Percentiles rank a stretch among this genome's conserved stretches.
phyloP scores from a whole-genome alignment of 768 basidiomycete genomes.

The Mycena metata region DNA sequence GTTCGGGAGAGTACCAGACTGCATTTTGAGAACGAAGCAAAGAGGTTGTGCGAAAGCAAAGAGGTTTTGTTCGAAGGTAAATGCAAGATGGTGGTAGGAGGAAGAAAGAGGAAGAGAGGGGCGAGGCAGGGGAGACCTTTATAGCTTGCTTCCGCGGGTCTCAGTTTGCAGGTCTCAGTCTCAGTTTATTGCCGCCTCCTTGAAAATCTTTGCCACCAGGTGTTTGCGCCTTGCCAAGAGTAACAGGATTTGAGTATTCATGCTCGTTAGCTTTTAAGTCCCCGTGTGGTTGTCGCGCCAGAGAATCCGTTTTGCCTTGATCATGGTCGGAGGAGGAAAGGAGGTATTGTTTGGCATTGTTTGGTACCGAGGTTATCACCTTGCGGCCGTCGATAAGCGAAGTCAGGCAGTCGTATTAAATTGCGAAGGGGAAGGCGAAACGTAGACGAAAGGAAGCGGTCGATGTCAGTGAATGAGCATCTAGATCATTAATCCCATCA shows the following conservation, averaged over 20 bases:
- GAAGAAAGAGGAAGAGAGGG: constrained; percentile 13
- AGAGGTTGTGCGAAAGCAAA: neutral
- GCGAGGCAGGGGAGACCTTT: neutral
- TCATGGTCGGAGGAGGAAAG: neutral
- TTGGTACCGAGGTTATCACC: neutral
- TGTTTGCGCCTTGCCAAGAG: too few species aligned
- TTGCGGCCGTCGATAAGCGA: too few species aligned
- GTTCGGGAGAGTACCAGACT: constrained; percentile 26
- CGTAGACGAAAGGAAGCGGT: too few species aligned
- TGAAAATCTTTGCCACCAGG: neutral
- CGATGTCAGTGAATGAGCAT: too few species aligned
- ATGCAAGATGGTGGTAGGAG: constrained; percentile 3
- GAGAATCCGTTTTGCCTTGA: neutral
- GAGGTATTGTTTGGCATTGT: neutral
- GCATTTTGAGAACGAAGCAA: constrained; percentile 1
- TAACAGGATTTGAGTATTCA: too few species aligned
- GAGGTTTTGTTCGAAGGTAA: too few species aligned
- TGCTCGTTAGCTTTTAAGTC: too few species aligned
- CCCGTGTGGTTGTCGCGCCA: too few species aligned
- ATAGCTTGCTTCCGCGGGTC: constrained; percentile 7
- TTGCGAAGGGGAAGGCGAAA: too few species aligned
- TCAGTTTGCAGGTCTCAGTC: constrained; percentile 3
- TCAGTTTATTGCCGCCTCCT: neutral
- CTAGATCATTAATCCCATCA: too few species aligned
- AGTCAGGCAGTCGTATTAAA: too few species aligned